Conservation (phyloP, 2,329 filamentous ascomycete species). For the Onygena corvina region DNA sequence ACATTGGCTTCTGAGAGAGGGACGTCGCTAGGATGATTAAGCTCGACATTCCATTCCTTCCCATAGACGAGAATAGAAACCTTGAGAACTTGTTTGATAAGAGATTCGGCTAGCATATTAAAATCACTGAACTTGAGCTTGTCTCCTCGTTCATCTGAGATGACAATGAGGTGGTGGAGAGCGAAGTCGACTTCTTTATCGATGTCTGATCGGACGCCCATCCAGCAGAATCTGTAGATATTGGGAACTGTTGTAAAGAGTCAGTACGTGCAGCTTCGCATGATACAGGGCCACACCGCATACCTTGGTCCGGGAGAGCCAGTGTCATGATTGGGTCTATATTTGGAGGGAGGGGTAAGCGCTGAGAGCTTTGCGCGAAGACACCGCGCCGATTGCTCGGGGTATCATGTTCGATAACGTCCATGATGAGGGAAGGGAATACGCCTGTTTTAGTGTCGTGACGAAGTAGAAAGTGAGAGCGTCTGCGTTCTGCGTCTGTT, state of each 20-base stretch:
- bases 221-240: slow-evolving; percentile 80
- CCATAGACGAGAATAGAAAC: slow-evolving; percentile 70
- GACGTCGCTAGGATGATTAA: slow-evolving; percentile 41
- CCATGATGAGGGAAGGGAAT: not conserved
- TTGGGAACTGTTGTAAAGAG: slow-evolving; percentile 32
- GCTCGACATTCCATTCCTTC: slow-evolving; percentile 68
- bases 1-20: slow-evolving; percentile 39
- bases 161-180: slow-evolving; percentile 84
- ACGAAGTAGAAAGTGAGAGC: not conserved
- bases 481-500: not conserved
- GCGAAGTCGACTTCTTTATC: slow-evolving; percentile 81
- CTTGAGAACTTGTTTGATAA: slow-evolving; percentile 73
- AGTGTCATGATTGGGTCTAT: slow-evolving; percentile 7
- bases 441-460: not conserved
- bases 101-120: slow-evolving; percentile 70
- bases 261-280: slow-evolving; percentile 6
- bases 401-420: slow-evolving; percentile 26
- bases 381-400: slow-evolving; percentile 32
- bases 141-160: slow-evolving; percentile 85
- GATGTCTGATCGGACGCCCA: slow-evolving; percentile 68
- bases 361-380: slow-evolving; percentile 3
- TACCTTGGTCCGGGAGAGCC: slow-evolving; percentile 8
- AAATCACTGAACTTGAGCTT: slow-evolving; percentile 94
- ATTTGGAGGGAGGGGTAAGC: not conserved
- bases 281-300: not conserved